phyloP scores from a whole-genome alignment of 345 rosid genomes.

The Populus simonii region DNA sequence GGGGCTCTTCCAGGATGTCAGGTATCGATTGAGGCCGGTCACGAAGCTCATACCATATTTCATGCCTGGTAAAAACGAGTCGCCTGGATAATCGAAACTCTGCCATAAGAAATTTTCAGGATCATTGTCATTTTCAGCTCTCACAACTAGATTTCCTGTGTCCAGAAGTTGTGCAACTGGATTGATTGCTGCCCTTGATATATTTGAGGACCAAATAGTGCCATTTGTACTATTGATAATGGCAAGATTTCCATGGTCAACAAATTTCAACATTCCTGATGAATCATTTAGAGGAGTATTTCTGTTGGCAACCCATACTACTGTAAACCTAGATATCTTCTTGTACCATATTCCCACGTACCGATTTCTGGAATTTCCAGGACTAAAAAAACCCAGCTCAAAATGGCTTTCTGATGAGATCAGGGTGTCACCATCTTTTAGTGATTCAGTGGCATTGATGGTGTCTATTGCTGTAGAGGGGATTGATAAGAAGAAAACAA shows the following conservation, averaged over 20 bases:
- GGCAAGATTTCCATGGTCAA: background rate
- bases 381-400: slow-evolving; percentile 19
- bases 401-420: slow-evolving; percentile 12
- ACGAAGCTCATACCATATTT: background rate
- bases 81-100: slow-evolving; percentile 17
- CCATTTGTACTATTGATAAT: background rate
- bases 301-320: slow-evolving; percentile 30
- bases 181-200: background rate
- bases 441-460: background rate
- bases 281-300: slow-evolving; percentile 6
- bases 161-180: slow-evolving; percentile 18
- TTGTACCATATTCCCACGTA: slow-evolving; percentile 26
- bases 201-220: slow-evolving; percentile 14
- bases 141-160: slow-evolving; percentile 14
- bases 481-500: background rate
- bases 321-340: background rate
- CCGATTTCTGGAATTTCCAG: slow-evolving; percentile 5
- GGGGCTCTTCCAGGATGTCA: slow-evolving; percentile 9
- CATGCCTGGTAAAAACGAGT: slow-evolving; percentile 13
- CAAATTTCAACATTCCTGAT: slow-evolving; percentile 3
- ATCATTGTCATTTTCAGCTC: background rate
- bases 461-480: background rate
- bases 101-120: slow-evolving; percentile 6
- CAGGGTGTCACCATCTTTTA: slow-evolving; percentile 3
- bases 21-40: slow-evolving; percentile 6